Conservation (phyloP, 148 eudicot genomes). For the Tetragonia tetragonoides region DNA sequence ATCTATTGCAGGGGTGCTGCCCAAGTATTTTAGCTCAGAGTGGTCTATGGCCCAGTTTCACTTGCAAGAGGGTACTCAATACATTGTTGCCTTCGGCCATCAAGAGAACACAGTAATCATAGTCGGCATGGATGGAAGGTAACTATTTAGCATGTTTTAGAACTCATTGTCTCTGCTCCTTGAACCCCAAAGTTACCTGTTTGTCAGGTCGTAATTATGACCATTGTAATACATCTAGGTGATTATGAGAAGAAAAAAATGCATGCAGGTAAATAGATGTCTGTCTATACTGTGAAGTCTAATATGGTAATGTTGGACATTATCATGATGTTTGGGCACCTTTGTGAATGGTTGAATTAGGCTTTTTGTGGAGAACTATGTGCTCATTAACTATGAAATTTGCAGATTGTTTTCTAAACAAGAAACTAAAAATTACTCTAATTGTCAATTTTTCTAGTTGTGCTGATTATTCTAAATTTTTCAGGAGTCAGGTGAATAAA, state of each 20-base stretch:
- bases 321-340: neutral
- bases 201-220: neutral
- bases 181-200: neutral
- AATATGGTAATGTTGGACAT: too few species aligned
- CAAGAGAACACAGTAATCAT: slow-evolving; percentile 57
- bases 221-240: too few species aligned
- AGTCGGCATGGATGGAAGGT: slow-evolving; percentile 80
- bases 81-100: slow-evolving; percentile 55
- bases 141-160: slow-evolving; percentile 6
- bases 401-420: too few species aligned
- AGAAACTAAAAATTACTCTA: too few species aligned
- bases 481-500: too few species aligned
- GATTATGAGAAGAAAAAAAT: too few species aligned
- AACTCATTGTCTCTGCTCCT: neutral
- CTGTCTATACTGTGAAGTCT: too few species aligned
- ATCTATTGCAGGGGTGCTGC: slow-evolving; percentile 56
- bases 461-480: too few species aligned
- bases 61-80: slow-evolving; percentile 51
- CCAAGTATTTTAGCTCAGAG: slow-evolving; percentile 65
- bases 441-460: too few species aligned
- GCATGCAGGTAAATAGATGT: too few species aligned
- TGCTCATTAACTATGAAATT: neutral
- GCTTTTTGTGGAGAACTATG: neutral
- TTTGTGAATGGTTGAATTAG: neutral
- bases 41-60: slow-evolving; percentile 70